phyloP scores from a whole-genome alignment of 257 asterid species.

The Solanum virginianum region DNA sequence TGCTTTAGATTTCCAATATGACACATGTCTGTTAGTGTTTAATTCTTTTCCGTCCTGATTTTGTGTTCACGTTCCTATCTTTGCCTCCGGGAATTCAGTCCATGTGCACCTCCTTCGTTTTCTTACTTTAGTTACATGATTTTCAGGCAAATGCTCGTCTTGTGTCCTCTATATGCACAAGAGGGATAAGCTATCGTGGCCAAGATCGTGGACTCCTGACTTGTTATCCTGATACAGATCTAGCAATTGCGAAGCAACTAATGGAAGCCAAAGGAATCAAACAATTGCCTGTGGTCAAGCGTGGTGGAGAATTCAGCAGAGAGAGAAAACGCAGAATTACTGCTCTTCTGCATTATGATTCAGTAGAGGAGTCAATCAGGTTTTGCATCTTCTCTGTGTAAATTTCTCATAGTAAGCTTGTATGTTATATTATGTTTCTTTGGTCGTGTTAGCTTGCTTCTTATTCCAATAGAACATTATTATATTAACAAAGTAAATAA shows the following conservation, averaged over 20 bases:
- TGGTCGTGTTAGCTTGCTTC: background rate
- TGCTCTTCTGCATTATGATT: slow-evolving; percentile 71
- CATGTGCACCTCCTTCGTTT: background rate
- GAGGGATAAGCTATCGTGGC: slow-evolving; percentile 68
- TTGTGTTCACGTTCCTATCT: background rate
- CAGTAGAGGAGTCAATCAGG: slow-evolving; percentile 74
- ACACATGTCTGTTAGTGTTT: background rate
- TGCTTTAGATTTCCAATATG: background rate
- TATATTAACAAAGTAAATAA: background rate
- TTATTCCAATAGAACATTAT: background rate
- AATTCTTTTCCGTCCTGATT: background rate
- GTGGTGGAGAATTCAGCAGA: slow-evolving; percentile 40
- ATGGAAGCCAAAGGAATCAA: slow-evolving; percentile 96
- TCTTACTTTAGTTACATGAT: background rate
- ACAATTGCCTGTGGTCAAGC: slow-evolving; percentile 83
- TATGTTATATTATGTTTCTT: background rate
- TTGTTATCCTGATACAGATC: slow-evolving; percentile 83
- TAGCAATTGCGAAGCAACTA: slow-evolving; percentile 82
- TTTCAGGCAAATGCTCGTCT: slow-evolving; percentile 49
- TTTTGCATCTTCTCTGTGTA: slow-evolving; percentile 5
- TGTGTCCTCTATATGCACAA: slow-evolving; percentile 70
- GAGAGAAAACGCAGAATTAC: slow-evolving; percentile 47
- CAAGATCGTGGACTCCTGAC: slow-evolving; percentile 64
- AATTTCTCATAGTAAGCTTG: background rate
- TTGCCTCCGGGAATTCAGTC: background rate